A percentile compares a stretch with the other conserved stretches of the same genome.
phyloP scores from a whole-genome alignment of 2,329 filamentous ascomycete species.

The Pseudocercospora vitis region DNA sequence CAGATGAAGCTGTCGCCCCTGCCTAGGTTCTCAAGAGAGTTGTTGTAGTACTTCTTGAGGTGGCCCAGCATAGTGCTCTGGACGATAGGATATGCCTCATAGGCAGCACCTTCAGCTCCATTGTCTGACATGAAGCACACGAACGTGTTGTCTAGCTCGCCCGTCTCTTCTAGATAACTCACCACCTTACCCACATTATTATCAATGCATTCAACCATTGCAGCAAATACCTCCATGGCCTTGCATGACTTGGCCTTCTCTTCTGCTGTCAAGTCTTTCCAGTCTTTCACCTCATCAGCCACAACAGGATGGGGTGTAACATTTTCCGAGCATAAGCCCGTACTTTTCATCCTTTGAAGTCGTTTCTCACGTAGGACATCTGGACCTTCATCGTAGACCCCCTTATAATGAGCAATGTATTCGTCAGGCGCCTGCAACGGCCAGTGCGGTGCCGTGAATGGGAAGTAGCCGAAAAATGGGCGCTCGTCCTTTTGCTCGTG shows the following conservation, averaged over 20 bases:
- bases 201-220: slow-evolving; percentile 65
- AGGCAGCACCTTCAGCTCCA: slow-evolving; percentile 60
- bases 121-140: slow-evolving; percentile 65
- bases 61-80: slow-evolving; percentile 56
- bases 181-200: slow-evolving; percentile 60
- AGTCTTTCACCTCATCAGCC: slow-evolving; percentile 51
- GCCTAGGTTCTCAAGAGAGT: slow-evolving; percentile 59
- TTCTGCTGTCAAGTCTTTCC: slow-evolving; percentile 50
- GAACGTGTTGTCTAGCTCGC: slow-evolving; percentile 64
- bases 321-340: slow-evolving; percentile 56
- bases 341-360: slow-evolving; percentile 56
- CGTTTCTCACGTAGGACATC: slow-evolving; percentile 56
- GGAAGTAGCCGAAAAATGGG: slow-evolving; percentile 61
- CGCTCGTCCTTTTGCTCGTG: slow-evolving; percentile 40
- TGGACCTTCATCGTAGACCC: slow-evolving; percentile 62
- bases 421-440: slow-evolving; percentile 60
- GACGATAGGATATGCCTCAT: slow-evolving; percentile 60
- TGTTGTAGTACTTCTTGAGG: slow-evolving; percentile 59
- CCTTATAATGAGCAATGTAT: slow-evolving; percentile 58
- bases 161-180: slow-evolving; percentile 55
- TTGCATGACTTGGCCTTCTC: slow-evolving; percentile 51
- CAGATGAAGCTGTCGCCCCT: slow-evolving; percentile 59
- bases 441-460: slow-evolving; percentile 65
- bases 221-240: slow-evolving; percentile 64
- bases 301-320: slow-evolving; percentile 55